These are phyloP conservation scores for Ophiocordyceps robertsii DNA, from an alignment of 2,329 filamentous ascomycete genomes.

Conservation along the genomic window DNA sequence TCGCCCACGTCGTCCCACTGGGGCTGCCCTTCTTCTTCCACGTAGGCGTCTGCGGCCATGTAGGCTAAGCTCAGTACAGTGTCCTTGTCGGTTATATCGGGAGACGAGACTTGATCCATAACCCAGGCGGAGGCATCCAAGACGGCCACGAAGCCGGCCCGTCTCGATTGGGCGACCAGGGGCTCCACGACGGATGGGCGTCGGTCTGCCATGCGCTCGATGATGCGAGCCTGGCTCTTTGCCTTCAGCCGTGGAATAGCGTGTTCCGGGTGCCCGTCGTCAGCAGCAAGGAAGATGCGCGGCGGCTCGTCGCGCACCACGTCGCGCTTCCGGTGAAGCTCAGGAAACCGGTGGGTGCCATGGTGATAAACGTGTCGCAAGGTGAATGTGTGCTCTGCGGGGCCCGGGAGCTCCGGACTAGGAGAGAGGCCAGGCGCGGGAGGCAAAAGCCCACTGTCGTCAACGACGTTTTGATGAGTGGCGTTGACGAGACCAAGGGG, in stretches of 20 bases:
- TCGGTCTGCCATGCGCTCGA: constrained; percentile 72
- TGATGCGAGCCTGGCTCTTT: constrained; percentile 51
- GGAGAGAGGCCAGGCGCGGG: constrained; percentile 25
- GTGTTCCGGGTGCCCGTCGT: constrained; percentile 40
- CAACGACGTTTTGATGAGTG: constrained; percentile 17
- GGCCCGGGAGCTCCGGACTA: constrained; percentile 26
- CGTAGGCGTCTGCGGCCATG: constrained; percentile 85
- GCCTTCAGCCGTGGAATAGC: constrained; percentile 40
- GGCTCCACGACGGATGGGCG: constrained; percentile 64
- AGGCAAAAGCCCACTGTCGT: constrained; percentile 30
- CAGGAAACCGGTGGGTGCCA: constrained; percentile 66
- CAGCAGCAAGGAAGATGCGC: constrained; percentile 46
- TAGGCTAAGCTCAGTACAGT: constrained; percentile 74
- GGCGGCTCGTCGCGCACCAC: constrained; percentile 37
- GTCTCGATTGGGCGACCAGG: constrained; percentile 59
- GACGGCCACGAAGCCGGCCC: constrained; percentile 51
- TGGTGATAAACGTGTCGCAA: constrained; percentile 90
- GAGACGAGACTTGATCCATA: constrained; percentile 62
- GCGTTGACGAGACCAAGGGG: constrained; percentile 28
- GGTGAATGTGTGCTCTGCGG: constrained; percentile 46
- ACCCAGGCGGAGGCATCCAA: constrained; percentile 70
- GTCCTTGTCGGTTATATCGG: constrained; percentile 73
- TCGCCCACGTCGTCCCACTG: constrained; percentile 75
- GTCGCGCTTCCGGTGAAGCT: constrained; percentile 65
- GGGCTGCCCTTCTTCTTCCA: constrained; percentile 52